These are phyloP conservation scores for Cryptococcus sp. DNA, from an alignment of 1,284 basidiomycete genomes.

Conservation along the genomic window DNA sequence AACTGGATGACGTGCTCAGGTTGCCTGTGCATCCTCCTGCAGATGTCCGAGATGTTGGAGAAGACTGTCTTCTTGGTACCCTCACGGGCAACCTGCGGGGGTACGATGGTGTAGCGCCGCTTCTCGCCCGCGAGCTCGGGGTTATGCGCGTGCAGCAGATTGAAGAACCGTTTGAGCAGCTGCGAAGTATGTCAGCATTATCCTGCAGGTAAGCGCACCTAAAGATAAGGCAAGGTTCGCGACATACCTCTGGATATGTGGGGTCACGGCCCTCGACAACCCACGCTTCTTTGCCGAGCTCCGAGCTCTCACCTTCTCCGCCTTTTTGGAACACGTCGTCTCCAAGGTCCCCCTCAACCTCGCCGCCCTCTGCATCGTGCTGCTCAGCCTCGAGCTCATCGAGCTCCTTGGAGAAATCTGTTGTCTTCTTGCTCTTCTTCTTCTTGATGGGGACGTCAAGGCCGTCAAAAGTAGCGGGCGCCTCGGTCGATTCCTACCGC, in stretches of 20 bases:
- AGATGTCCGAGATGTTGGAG: constrained; percentile 92
- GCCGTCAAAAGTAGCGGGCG: constrained; percentile 47
- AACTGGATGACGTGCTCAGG: constrained; percentile 99
- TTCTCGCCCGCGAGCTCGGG: constrained; percentile 84
- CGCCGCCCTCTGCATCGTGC: constrained; percentile 57
- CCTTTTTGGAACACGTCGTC: constrained; percentile 69
- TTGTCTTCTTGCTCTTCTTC: constrained; percentile 54
- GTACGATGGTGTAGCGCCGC: constrained; percentile 95
- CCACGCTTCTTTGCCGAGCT: constrained; percentile 61
- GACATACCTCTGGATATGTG: constrained; percentile 78
- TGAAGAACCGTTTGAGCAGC: constrained; percentile 92
- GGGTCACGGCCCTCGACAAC: constrained; percentile 90
- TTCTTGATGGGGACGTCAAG: constrained; percentile 54
- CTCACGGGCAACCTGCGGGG: constrained; percentile 91
- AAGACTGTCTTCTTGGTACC: constrained; percentile 96
- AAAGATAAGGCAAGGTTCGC: background rate
- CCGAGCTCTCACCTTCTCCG: constrained; percentile 57
- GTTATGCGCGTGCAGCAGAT: constrained; percentile 86
- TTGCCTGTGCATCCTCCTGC: constrained; percentile 96
- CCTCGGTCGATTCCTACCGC: constrained; percentile 24
- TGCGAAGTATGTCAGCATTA: constrained; percentile 38
- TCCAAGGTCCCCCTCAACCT: constrained; percentile 65
- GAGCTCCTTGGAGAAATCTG: constrained; percentile 70
- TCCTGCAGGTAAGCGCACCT: background rate
- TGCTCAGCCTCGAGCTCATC: constrained; percentile 52